Percentiles rank a stretch among this genome's conserved stretches.
These are phyloP conservation scores for Globisporangium okanoganense DNA, from an alignment of 352 stramenopile species.

Conservation along the genomic window DNA sequence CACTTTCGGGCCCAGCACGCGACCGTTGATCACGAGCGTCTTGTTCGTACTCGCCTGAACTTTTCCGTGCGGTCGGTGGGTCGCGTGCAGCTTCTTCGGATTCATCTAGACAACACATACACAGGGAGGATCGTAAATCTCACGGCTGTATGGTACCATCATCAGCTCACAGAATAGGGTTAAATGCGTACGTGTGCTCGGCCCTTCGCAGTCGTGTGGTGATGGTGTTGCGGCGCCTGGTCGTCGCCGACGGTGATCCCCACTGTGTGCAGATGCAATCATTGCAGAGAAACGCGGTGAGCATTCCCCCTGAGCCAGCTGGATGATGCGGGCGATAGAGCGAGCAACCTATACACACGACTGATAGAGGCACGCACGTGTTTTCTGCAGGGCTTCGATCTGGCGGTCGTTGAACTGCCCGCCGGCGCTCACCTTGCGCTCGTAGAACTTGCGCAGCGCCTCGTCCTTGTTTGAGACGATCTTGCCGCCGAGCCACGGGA, in stretches of 20 bases:
- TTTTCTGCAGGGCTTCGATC: slow-evolving; percentile 38
- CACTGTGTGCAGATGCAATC: slow-evolving; percentile 13
- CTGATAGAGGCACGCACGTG: slow-evolving; percentile 24
- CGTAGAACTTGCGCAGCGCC: slow-evolving; percentile 81
- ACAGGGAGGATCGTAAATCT: not conserved
- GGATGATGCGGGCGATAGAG: not conserved
- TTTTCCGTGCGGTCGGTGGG: slow-evolving; percentile 45
- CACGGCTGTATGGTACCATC: not conserved
- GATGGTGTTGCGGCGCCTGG: slow-evolving; percentile 6
- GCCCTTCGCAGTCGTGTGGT: slow-evolving; percentile 9
- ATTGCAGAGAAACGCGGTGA: not conserved
- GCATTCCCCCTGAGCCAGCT: not conserved
- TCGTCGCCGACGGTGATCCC: slow-evolving; percentile 18
- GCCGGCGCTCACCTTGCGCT: slow-evolving; percentile 58
- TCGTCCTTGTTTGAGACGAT: slow-evolving; percentile 85
- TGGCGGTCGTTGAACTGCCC: slow-evolving; percentile 45
- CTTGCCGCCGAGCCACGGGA: slow-evolving; percentile 77
- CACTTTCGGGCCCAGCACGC: slow-evolving; percentile 53
- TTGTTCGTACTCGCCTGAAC: slow-evolving; percentile 25
- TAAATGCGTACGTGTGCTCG: slow-evolving; percentile 11
- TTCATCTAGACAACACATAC: slow-evolving; percentile 18
- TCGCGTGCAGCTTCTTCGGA: slow-evolving; percentile 44
- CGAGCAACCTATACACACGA: not conserved
- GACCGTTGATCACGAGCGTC: slow-evolving; percentile 57
- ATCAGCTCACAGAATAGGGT: not conserved